Evolutionary conservation across 768 basidiomycete genomes (phyloP), one percentile per base, ranked within the genome.

Genomic region (Kwoniella mangroviensis): DNA sequence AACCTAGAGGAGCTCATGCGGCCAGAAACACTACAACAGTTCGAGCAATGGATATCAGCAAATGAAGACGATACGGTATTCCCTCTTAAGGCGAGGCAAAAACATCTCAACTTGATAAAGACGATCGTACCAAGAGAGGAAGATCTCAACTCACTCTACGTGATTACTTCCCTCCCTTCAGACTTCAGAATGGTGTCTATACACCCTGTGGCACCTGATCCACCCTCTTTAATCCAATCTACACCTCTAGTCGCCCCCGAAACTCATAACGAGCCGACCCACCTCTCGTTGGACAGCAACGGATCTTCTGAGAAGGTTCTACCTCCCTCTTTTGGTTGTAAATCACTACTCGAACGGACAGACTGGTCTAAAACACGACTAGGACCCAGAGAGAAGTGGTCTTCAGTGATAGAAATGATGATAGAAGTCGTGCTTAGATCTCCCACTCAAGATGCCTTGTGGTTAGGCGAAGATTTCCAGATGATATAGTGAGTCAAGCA

Each of bases 291-390:
- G 43, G 57, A 52, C 15, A 51, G 26, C 15, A 26, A 28, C 19
- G 13, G 28, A 15, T 28, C 63, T 4, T 24, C 42, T 2, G 21
- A 49, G 3, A 49, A 26, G 2, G 22, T 40, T 21, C 49, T 61
- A 12, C n/a, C 52, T 10, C 42, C 55, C 6, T 26, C 63, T 22
- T 9, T 4, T 7, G 63, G 59, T 22, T 74, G 73, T 45, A 65
- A 68, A 26, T 49, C 45, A 10, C 62, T 78, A 3, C 58, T 78
- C 3, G 68, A 60, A 17, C 57, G 43, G 6, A 72, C 63, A 3
- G 77, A 79, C 56, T 79, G 77, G 77, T 61, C 73, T 17, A 63
- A 67, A 40, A 79, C 77, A 17, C 51, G 43, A 12, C 19, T 79
- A 15, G 77, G 77, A n/a, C 69, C 73, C 5, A 56, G 72, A 24